These are phyloP conservation scores for Penicillium sp. DNA, from an alignment of 2,329 filamentous ascomycete species.

Conservation along the genomic window DNA sequence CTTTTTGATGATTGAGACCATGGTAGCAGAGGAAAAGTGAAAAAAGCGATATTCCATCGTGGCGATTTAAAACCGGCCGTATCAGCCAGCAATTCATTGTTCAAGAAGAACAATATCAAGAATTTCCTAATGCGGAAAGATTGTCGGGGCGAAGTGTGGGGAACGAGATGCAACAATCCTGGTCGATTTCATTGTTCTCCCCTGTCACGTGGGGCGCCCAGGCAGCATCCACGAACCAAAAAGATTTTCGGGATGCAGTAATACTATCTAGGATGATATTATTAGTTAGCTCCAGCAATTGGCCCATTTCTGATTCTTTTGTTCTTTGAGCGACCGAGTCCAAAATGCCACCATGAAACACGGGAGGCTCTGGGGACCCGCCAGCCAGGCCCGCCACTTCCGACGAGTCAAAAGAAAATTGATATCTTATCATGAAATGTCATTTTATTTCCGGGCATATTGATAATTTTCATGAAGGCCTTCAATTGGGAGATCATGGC, in stretches of 20 bases:
- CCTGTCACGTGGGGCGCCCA: neutral
- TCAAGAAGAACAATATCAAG: constrained; percentile 27
- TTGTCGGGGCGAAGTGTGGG: constrained; percentile 28
- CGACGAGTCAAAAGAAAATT: neutral
- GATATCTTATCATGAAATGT: constrained; percentile 10
- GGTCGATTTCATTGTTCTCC: constrained; percentile 32
- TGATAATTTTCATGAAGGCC: constrained; percentile 11
- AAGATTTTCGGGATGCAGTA: neutral
- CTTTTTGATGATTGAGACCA: neutral
- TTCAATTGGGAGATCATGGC: constrained; percentile 6
- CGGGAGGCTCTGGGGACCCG: neutral
- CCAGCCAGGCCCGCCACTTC: neutral
- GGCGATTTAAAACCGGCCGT: neutral
- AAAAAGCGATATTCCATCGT: neutral
- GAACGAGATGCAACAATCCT: constrained; percentile 19
- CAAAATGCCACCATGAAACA: neutral
- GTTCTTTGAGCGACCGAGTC: neutral
- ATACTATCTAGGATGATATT: neutral
- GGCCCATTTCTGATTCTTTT: neutral
- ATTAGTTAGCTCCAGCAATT: neutral
- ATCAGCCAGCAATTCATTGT: constrained; percentile 6
- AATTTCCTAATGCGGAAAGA: constrained; percentile 30
- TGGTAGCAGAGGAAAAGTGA: neutral
- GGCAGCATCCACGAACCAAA: neutral
- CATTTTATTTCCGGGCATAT: constrained; percentile 31